Conservation (phyloP, 345 rosid genomes). For the Laguncularia racemosa region DNA sequence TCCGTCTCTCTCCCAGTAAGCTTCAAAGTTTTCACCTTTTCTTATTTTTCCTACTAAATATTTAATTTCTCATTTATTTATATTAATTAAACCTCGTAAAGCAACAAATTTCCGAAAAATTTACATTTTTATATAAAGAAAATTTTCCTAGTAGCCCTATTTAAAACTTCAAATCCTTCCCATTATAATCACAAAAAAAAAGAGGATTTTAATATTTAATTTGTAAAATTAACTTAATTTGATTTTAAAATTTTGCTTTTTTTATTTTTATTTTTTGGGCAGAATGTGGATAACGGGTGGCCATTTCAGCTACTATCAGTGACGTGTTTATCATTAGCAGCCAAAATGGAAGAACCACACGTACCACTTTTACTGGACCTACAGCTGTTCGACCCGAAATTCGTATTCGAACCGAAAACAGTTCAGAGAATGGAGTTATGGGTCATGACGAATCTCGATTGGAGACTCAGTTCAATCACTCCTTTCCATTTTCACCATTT, state of each 20-base stretch:
- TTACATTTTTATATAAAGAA: slow-evolving; percentile 1
- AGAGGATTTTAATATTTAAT: too few relatives aligned
- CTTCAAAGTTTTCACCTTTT: too few relatives aligned
- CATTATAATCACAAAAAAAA: too few relatives aligned
- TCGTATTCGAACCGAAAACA: slow-evolving; percentile 41
- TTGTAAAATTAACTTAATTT: too few relatives aligned
- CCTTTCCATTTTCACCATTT: slow-evolving; percentile 47
- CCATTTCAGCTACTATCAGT: slow-evolving; percentile 62
- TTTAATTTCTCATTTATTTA: too few relatives aligned
- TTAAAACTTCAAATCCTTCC: too few relatives aligned
- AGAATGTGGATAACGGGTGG: slow-evolving; percentile 37
- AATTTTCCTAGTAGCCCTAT: too few relatives aligned
- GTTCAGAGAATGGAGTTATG: slow-evolving; percentile 56
- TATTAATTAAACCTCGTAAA: too few relatives aligned
- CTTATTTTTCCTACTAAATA: too few relatives aligned
- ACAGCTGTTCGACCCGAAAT: slow-evolving; percentile 42
- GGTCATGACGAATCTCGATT: slow-evolving; percentile 41
- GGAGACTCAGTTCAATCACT: slow-evolving; percentile 49
- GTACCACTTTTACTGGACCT: slow-evolving; percentile 49
- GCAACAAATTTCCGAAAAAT: too few relatives aligned
- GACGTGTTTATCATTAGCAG: slow-evolving; percentile 64
- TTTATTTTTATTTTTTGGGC: neutral
- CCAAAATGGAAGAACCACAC: slow-evolving; percentile 49
- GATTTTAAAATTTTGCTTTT: neutral
- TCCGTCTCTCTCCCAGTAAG: slow-evolving; percentile 36